phyloP scores from a whole-genome alignment of 2,329 filamentous ascomycete genomes.

The Trichoderma simmonsii region DNA sequence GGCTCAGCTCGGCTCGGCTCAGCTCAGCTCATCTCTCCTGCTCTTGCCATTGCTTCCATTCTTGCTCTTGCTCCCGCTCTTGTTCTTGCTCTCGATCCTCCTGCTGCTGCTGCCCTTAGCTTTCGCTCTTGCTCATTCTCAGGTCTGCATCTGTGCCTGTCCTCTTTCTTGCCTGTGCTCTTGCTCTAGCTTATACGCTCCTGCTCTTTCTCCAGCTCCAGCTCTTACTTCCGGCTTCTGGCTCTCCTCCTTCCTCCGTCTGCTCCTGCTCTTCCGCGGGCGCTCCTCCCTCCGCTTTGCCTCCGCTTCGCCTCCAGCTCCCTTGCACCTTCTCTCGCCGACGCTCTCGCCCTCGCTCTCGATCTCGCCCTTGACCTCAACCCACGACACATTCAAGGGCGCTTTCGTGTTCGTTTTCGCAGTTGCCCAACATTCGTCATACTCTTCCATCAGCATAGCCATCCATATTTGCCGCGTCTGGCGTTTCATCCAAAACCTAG shows the following conservation, averaged over 20 bases:
- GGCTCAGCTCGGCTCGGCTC: neutral
- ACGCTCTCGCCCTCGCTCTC: neutral
- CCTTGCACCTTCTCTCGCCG: conserved; percentile 11
- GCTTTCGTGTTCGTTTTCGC: no score
- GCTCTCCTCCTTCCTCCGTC: neutral
- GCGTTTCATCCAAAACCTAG: neutral
- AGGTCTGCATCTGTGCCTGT: neutral
- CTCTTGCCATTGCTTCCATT: neutral
- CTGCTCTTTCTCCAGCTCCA: neutral
- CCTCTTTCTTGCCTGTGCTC: neutral
- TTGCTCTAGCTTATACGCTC: neutral
- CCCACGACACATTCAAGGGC: neutral
- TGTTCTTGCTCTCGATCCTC: neutral
- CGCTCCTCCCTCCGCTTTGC: conserved; percentile 17
- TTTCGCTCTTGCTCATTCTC: neutral
- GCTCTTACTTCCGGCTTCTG: neutral
- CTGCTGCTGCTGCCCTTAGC: neutral
- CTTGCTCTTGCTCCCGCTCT: neutral
- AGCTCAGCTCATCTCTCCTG: neutral
- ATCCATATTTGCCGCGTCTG: neutral
- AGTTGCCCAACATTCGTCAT: neutral
- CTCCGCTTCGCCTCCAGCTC: conserved; percentile 7
- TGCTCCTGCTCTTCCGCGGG: neutral
- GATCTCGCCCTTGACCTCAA: neutral
- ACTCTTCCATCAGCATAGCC: neutral